Percentiles rank a stretch among this genome's conserved stretches.
Evolutionary conservation across 2,329 filamentous ascomycete species (phyloP).

Genomic region (Sordariomycetes sp.): DNA sequence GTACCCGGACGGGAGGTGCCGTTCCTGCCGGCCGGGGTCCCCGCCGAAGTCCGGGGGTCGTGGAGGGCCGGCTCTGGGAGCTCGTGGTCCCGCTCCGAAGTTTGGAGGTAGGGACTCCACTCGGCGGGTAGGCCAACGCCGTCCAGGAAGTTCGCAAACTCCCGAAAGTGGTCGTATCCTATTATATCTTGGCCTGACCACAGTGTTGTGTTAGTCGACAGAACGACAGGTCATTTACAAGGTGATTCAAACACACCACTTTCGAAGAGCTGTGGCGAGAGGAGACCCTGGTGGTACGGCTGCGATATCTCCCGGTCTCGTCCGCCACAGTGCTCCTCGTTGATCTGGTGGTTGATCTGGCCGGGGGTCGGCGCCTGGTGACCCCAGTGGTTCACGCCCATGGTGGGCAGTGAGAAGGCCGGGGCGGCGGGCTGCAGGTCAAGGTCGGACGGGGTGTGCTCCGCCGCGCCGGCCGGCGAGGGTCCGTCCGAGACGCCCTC

Average conservation of each 20-base stretch:
- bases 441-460: neutral
- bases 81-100: conserved; percentile 12
- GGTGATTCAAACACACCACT: conserved; percentile 6
- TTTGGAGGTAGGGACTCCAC: conserved; percentile 25
- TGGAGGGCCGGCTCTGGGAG: conserved; percentile 11
- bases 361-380: neutral
- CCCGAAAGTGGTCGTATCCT: conserved; percentile 21
- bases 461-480: conserved; percentile 13
- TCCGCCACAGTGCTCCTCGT: neutral
- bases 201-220: neutral
- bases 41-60: conserved; percentile 8
- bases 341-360: neutral
- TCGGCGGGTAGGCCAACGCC: conserved; percentile 24
- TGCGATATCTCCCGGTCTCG: conserved; percentile 6
- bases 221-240: neutral
- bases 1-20: conserved; percentile 16
- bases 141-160: conserved; percentile 25
- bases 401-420: conserved; percentile 20
- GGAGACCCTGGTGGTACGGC: conserved; percentile 16
- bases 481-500: conserved; percentile 16
- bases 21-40: conserved; percentile 5
- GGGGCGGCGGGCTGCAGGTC: conserved; percentile 15
- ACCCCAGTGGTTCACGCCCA: conserved; percentile 16
- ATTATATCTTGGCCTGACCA: conserved; percentile 3
- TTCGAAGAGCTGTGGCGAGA: conserved; percentile 12